A percentile compares a stretch with the other conserved stretches of the same genome.
These are phyloP conservation scores for Collybia sp. DNA, from an alignment of 768 basidiomycete species.

Conservation along the genomic window DNA sequence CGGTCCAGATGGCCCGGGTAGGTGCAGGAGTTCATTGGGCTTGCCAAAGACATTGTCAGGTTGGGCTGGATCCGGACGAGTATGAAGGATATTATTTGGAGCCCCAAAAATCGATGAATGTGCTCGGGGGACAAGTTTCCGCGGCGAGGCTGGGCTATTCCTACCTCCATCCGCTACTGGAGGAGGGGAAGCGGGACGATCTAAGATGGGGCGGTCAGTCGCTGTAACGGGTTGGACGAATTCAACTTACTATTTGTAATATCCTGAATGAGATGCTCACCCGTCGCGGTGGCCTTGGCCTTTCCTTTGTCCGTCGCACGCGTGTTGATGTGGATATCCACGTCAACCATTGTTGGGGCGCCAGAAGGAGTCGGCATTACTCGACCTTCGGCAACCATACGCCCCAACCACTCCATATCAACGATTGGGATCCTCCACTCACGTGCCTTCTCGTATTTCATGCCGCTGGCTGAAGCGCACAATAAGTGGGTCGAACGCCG, in stretches of 20 bases:
- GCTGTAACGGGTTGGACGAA: not conserved
- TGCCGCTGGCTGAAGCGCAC: slow-evolving; percentile 64
- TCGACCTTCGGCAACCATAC: slow-evolving; percentile 42
- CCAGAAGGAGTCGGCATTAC: too few species aligned
- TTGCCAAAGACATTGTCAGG: slow-evolving; percentile 8
- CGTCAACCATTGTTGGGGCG: not conserved
- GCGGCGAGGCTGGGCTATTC: too few species aligned
- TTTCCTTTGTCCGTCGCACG: slow-evolving; percentile 11
- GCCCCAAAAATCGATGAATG: slow-evolving; percentile 7
- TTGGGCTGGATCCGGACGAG: not conserved
- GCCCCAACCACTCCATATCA: slow-evolving; percentile 62
- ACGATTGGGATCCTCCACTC: slow-evolving; percentile 82
- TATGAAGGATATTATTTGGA: not conserved
- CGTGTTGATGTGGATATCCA: slow-evolving; percentile 7
- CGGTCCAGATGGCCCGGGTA: slow-evolving; percentile 9
- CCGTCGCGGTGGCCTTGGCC: slow-evolving; percentile 17
- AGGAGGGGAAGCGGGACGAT: too few species aligned
- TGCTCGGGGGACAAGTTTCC: not conserved
- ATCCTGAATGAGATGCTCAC: not conserved
- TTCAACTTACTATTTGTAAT: not conserved
- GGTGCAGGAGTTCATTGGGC: slow-evolving; percentile 10
- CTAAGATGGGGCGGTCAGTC: too few species aligned
- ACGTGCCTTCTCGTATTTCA: slow-evolving; percentile 72
- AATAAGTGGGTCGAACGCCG: slow-evolving; percentile 75
- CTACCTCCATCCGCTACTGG: too few species aligned